These are phyloP conservation scores for Pigoraptor vietnamica DNA, from an alignment of 78 protist species.

Conservation along the genomic window DNA sequence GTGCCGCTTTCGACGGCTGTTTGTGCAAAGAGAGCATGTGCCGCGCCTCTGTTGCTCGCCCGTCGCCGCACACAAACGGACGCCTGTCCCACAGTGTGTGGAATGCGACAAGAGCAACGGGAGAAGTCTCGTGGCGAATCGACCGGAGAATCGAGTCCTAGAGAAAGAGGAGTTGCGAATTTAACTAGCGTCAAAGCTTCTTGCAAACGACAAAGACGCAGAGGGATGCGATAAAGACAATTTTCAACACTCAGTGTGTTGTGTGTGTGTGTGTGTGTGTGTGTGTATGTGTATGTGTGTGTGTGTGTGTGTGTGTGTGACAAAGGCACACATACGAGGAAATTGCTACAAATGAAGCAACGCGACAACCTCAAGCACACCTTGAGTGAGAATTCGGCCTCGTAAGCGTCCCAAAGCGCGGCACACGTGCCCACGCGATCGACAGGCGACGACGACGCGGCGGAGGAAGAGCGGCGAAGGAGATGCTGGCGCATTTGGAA, in stretches of 20 bases:
- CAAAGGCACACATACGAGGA: too few species aligned
- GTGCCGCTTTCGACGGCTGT: not conserved
- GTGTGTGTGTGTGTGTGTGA: not conserved
- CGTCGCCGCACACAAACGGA: not conserved
- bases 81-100: not conserved
- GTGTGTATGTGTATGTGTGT: not conserved
- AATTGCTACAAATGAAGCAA: too few species aligned
- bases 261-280: not conserved
- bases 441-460: not conserved
- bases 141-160: not conserved
- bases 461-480: too few species aligned
- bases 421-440: not conserved
- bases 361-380: not conserved
- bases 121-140: not conserved
- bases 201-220: too few species aligned
- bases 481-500: too few species aligned
- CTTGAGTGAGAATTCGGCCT: not conserved
- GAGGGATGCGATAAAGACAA: too few species aligned
- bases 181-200: too few species aligned
- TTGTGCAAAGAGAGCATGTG: not conserved
- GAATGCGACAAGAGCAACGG: not conserved
- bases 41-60: not conserved
- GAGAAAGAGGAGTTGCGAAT: not conserved
- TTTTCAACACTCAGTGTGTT: too few species aligned
- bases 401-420: not conserved